These are phyloP conservation scores for Aeminium ludgeri DNA, from an alignment of 495 filamentous ascomycete species.

Conservation along the genomic window DNA sequence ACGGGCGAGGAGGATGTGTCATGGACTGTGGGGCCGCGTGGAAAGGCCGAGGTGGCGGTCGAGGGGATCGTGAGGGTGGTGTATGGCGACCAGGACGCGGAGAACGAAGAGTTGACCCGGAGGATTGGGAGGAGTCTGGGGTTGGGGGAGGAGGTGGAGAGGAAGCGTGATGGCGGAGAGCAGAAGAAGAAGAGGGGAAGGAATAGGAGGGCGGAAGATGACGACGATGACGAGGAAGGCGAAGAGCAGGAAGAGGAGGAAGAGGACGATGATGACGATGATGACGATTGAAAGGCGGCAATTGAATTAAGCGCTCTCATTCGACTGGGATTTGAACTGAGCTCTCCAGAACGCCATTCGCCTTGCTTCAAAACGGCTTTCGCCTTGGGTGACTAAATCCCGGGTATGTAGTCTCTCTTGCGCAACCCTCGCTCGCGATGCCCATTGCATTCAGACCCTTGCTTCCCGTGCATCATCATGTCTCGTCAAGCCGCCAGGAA, in stretches of 20 bases:
- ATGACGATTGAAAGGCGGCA: not conserved
- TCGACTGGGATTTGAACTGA: too few relatives aligned
- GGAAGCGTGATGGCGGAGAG: not conserved
- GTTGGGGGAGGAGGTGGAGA: constrained; percentile 7
- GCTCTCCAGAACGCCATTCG: too few relatives aligned
- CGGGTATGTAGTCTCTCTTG: too few relatives aligned
- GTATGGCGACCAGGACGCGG: constrained; percentile 23
- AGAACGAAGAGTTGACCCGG: constrained; percentile 22
- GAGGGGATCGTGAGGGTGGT: constrained; percentile 50
- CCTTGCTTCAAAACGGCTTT: too few relatives aligned
- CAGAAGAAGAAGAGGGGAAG: constrained; percentile 11
- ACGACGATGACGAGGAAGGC: constrained; percentile 10
- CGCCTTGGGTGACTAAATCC: too few relatives aligned
- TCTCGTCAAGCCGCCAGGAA: too few relatives aligned
- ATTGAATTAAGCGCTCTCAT: too few relatives aligned
- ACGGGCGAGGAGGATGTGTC: constrained; percentile 45
- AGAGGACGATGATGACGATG: constrained; percentile 5
- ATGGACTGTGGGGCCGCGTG: constrained; percentile 66
- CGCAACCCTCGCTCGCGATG: too few relatives aligned
- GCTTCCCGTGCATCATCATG: too few relatives aligned
- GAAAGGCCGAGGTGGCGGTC: constrained; percentile 74
- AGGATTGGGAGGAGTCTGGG: constrained; percentile 23
- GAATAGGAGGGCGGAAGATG: constrained; percentile 2
- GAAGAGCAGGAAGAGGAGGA: constrained; percentile 12
- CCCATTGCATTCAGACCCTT: too few relatives aligned